Percentiles rank a stretch among this genome's conserved stretches.
These are phyloP conservation scores for Acanthamoeba healyi DNA, from an alignment of 208 protist genomes.

Conservation along the genomic window DNA sequence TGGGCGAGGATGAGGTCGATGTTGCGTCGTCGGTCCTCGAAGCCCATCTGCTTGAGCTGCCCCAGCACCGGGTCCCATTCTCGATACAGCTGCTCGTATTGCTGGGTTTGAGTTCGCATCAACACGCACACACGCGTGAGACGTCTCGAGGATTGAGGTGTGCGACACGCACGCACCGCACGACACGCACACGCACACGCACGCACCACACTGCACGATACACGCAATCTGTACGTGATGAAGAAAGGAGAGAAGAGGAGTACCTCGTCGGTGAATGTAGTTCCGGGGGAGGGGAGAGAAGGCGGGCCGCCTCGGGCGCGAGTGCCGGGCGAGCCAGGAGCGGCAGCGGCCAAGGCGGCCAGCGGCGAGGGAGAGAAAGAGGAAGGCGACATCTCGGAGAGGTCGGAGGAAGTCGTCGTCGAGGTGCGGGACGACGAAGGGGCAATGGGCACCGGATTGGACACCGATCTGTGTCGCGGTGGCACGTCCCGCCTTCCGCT, in stretches of 20 bases:
- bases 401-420: not conserved
- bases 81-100: constrained; percentile 35
- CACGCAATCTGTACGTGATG: not conserved
- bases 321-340: not conserved
- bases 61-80: constrained; percentile 19
- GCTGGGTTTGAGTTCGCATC: not conserved
- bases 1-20: constrained; percentile 38
- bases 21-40: constrained; percentile 26
- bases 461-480: not conserved
- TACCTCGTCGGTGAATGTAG: not conserved
- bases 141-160: too few species aligned
- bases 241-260: not conserved
- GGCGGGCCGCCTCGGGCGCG: not conserved
- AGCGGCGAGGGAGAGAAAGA: not conserved
- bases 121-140: not conserved
- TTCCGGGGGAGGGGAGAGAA: not conserved
- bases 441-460: constrained; percentile 40
- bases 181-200: too few species aligned
- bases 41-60: constrained; percentile 46
- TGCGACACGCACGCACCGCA: not conserved
- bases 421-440: not conserved
- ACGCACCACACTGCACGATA: too few species aligned
- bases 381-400: constrained; percentile 23
- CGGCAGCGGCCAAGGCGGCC: not conserved
- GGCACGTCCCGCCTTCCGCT: not conserved